These are phyloP conservation scores for Lanmaoa rubissima DNA, from an alignment of 768 basidiomycete species.

Conservation along the genomic window DNA sequence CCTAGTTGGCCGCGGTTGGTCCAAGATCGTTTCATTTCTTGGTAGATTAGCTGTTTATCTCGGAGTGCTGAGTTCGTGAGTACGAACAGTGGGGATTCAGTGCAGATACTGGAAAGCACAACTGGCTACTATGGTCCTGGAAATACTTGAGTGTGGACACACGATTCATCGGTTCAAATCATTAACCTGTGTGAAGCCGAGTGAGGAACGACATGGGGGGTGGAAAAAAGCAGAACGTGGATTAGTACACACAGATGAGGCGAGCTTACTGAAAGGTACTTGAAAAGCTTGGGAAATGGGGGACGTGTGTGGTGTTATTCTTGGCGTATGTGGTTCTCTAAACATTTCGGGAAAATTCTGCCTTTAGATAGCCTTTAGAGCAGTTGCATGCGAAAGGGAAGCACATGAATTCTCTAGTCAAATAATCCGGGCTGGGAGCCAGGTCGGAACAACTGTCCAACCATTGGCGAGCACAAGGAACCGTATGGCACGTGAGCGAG, in stretches of 20 bases:
- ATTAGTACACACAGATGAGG: neutral
- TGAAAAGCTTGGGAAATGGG: constrained; percentile 3
- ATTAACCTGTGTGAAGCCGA: neutral
- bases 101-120: neutral
- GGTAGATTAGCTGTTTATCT: neutral
- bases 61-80: neutral
- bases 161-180: neutral
- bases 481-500: neutral
- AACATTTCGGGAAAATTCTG: neutral
- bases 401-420: neutral
- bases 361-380: constrained; percentile 15
- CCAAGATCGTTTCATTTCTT: neutral
- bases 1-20: neutral
- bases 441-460: neutral
- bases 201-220: neutral
- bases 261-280: neutral
- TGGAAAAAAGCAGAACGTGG: neutral
- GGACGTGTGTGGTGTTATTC: neutral
- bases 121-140: constrained; percentile 4
- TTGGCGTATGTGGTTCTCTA: constrained; percentile 1
- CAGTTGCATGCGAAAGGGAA: constrained; percentile 11
- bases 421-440: constrained; percentile 3
- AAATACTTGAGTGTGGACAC: neutral
- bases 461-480: neutral
- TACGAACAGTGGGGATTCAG: neutral